phyloP scores from a whole-genome alignment of 768 basidiomycete genomes.

The Serendipita vermifera region DNA sequence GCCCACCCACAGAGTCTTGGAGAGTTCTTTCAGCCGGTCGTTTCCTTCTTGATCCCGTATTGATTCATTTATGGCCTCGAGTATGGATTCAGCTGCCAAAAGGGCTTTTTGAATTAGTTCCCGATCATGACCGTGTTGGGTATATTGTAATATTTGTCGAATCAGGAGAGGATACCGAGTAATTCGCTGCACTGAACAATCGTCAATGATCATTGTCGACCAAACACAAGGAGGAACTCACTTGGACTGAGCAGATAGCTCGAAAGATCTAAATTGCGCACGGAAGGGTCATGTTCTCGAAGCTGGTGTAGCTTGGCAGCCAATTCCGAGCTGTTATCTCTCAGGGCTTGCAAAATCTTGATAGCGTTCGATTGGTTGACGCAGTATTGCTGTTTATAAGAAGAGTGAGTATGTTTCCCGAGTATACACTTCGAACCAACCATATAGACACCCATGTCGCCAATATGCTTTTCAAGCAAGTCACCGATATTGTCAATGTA shows the following conservation, averaged over 20 bases:
- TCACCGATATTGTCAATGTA: constrained; percentile 87
- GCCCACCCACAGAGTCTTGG: constrained; percentile 76
- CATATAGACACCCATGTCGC: constrained; percentile 69
- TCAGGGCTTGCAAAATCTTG: constrained; percentile 58
- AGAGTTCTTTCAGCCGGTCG: constrained; percentile 62
- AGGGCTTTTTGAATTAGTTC: constrained; percentile 41
- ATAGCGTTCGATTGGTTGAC: constrained; percentile 74
- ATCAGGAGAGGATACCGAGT: constrained; percentile 89
- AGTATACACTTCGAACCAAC: constrained; percentile 29
- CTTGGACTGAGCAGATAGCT: constrained; percentile 88
- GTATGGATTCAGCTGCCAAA: constrained; percentile 53
- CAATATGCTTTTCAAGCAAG: constrained; percentile 59
- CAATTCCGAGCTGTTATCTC: constrained; percentile 54
- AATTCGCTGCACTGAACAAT: constrained; percentile 72
- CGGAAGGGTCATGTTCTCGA: constrained; percentile 62
- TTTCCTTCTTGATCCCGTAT: constrained; percentile 73
- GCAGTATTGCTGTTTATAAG: constrained; percentile 57
- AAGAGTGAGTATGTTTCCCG: not conserved
- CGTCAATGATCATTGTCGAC: not conserved
- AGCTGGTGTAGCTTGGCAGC: constrained; percentile 55
- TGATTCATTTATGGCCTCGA: constrained; percentile 75
- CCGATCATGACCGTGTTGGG: constrained; percentile 52
- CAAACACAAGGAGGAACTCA: constrained; percentile 26
- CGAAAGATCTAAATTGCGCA: constrained; percentile 74
- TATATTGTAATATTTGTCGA: constrained; percentile 69